A percentile compares a stretch with the other conserved stretches of the same genome.
Conservation (phyloP, 2,329 filamentous ascomycete species). For the Grosmannia penicillata region DNA sequence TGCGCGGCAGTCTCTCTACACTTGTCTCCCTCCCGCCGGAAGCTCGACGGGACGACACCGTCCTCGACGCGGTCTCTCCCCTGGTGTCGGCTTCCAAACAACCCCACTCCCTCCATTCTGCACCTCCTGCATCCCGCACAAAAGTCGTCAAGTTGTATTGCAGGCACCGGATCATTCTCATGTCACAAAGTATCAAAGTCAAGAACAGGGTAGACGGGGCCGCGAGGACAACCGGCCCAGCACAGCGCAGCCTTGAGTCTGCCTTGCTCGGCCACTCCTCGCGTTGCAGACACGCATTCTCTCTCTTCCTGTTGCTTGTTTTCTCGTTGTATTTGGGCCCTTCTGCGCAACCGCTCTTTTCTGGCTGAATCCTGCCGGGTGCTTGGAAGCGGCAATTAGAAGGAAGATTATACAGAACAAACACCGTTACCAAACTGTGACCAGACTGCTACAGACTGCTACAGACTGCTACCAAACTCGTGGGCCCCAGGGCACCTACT, state of each 20-base stretch:
- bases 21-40: background rate
- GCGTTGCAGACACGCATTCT: too few relatives aligned
- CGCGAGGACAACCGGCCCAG: too few relatives aligned
- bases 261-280: too few relatives aligned
- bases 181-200: too few relatives aligned
- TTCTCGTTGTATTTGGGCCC: too few relatives aligned
- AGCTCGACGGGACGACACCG: too few relatives aligned
- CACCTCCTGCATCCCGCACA: background rate
- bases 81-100: too few relatives aligned
- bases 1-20: background rate
- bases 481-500: constrained; percentile 1
- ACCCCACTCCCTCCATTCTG: constrained; percentile 1
- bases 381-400: constrained; percentile 7
- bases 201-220: too few relatives aligned
- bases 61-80: too few relatives aligned
- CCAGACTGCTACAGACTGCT: background rate
- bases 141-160: constrained; percentile 1
- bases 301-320: background rate
- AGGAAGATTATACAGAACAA: constrained; percentile 3
- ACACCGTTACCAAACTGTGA: background rate
- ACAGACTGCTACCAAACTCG: background rate
- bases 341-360: too few relatives aligned
- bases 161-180: too few relatives aligned
- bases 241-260: too few relatives aligned
- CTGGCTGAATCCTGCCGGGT: background rate